Percentiles rank a stretch among this genome's conserved stretches.
Evolutionary conservation across 176 grass and related monocot species (phyloP).

Genomic region (Pontederia crassipes): DNA sequence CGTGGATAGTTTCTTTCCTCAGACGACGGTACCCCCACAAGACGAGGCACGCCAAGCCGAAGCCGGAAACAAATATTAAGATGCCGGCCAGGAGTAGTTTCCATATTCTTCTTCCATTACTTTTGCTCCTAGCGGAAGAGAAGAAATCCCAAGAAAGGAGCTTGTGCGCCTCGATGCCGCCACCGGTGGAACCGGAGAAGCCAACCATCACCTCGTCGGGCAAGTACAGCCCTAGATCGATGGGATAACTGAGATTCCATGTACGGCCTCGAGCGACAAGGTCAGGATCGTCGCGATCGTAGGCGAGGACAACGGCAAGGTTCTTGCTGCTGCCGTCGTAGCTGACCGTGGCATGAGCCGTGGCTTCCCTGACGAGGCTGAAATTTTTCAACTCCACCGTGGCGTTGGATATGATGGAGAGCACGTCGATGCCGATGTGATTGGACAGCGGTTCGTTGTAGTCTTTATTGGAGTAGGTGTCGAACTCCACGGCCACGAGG

Average conservation of each 20-base stretch:
- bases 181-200: conserved; percentile 4
- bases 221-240: not conserved
- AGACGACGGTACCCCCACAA: not conserved
- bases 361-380: not conserved
- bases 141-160: not conserved
- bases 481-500: conserved; percentile 6
- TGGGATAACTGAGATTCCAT: not conserved
- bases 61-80: not conserved
- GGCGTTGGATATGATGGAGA: not conserved
- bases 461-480: not conserved
- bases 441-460: not conserved
- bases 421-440: not conserved
- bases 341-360: not conserved
- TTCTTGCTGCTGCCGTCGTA: not conserved
- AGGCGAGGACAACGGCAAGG: not conserved
- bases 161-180: not conserved
- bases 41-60: too few species aligned
- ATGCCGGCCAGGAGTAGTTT: not conserved
- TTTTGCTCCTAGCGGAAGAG: conserved; percentile 1
- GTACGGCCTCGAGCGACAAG: not conserved
- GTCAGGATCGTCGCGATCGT: too few species aligned
- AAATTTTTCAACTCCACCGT: not conserved
- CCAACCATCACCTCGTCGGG: conserved; percentile 3
- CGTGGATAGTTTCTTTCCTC: not conserved
- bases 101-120: not conserved